Base-by-base conservation (phyloP, 2,329 filamentous ascomycete genomes). In the Biscogniauxia marginata region DNA sequence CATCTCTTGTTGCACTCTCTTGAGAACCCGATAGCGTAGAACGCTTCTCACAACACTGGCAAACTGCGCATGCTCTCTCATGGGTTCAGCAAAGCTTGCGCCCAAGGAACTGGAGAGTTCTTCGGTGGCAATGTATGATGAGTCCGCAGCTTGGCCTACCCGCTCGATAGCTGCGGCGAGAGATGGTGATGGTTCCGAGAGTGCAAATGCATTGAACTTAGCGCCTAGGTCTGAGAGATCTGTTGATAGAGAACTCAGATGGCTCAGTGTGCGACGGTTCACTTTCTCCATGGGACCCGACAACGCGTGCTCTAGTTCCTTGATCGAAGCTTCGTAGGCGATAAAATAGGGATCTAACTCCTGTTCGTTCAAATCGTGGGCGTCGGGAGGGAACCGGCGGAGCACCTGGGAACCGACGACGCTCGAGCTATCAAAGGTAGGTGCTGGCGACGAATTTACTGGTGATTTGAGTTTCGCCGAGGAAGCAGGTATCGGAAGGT, bases 1-100 rank as follows among this genome's bases (percentile, higher is more conserved):
- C 87, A 98, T 93, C 70, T 99, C 95, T 72, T 98, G 92, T 70
- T 99, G 95, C 52, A 99, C 91, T 48, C 95, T 84, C 77, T 99
- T 99, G 60, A 97, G 77, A 2, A 98, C 88, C 16, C 95, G 83
- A 71, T 97, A 99, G 62, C 90, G 85, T 53, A 99, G 78, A 30
- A 99, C 93, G 63, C 81, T 90, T 45, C 93, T 86, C 3, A 99
- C 95, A 1, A 99, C 91, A 9, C 95, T 91, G 0, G 95, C 95
- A 71, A 99, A 99, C 69, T 99, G 95, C 11, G 95, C 93, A 67
- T 92, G 96, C 75, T 99, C 95, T 54, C 96, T 85, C 91, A 99
- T 97, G 0, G 95, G 95, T 70, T 99, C 96, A 0, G 96, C 92
- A 70, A 99, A 99, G 63, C 86, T 95, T 30, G 93, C 93, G 19